phyloP scores from a whole-genome alignment of 129 eudicot genomes.

The Lonicera japonica region DNA sequence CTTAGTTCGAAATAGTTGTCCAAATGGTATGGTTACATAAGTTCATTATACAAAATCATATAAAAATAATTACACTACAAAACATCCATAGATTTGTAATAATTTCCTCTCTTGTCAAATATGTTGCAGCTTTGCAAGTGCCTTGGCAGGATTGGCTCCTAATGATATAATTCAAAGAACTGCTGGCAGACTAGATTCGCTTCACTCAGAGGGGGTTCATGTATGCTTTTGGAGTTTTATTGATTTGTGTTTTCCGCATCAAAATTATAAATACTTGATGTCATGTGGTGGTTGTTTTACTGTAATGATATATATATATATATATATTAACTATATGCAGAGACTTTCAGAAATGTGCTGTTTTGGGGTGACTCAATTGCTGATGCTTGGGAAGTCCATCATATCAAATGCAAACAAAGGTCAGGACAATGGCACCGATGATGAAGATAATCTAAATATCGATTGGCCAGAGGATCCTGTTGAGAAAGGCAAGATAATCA shows the following conservation, averaged over 20 bases:
- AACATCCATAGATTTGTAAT: no score
- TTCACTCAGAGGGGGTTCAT: conserved; percentile 98
- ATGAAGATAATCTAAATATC: conserved; percentile 42
- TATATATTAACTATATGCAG: conserved; percentile 33
- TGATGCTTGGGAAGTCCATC: conserved; percentile 73
- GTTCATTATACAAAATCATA: no score
- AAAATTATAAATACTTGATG: not conserved
- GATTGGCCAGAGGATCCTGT: conserved; percentile 93
- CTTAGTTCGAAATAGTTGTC: no score
- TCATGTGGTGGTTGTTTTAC: not conserved
- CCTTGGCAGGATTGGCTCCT: conserved; percentile 64
- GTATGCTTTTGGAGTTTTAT: conserved; percentile 26
- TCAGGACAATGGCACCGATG: conserved; percentile 34
- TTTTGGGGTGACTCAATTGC: conserved; percentile 76
- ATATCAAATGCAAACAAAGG: conserved; percentile 56
- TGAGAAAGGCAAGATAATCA: conserved; percentile 77
- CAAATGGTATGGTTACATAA: no score
- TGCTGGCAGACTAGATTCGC: conserved; percentile 82
- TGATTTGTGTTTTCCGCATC: not conserved
- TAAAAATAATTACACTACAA: no score
- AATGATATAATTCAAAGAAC: conserved; percentile 76
- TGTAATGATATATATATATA: not conserved
- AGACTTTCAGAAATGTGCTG: conserved; percentile 97
- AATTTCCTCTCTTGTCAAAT: not conserved
- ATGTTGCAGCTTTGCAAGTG: conserved; percentile 77